Percentiles rank a stretch among this genome's conserved stretches.
These are phyloP conservation scores for Fonsecaea multimorphosa DNA, from an alignment of 2,329 filamentous ascomycete species.

Conservation along the genomic window DNA sequence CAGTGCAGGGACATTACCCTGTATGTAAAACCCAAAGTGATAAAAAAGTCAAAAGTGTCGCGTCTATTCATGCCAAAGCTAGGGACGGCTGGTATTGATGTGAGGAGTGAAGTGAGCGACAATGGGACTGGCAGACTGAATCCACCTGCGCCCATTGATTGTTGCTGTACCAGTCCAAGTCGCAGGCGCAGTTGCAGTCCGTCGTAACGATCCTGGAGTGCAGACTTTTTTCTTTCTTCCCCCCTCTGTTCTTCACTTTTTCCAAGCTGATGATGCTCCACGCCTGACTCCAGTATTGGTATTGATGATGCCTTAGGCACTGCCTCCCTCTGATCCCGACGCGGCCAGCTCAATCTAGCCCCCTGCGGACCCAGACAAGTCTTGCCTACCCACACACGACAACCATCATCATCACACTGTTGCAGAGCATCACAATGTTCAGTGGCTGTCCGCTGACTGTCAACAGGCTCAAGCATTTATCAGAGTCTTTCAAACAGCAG, in stretches of 20 bases:
- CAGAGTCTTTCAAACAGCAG: background rate
- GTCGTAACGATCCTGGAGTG: background rate
- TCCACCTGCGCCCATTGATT: slow-evolving; percentile 28
- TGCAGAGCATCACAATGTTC: slow-evolving; percentile 29
- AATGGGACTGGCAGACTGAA: slow-evolving; percentile 15
- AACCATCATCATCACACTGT: slow-evolving; percentile 33
- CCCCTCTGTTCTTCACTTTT: background rate
- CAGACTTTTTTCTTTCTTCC: slow-evolving; percentile 10
- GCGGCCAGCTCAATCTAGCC: background rate
- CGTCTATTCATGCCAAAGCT: slow-evolving; percentile 35
- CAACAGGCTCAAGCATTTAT: slow-evolving; percentile 22
- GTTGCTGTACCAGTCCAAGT: slow-evolving; percentile 12
- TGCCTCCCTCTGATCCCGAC: background rate
- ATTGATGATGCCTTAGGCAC: slow-evolving; percentile 2
- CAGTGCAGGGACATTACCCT: slow-evolving; percentile 35
- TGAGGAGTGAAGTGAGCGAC: slow-evolving; percentile 28
- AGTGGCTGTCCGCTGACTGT: slow-evolving; percentile 16
- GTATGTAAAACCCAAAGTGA: slow-evolving; percentile 35
- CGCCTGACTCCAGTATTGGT: background rate
- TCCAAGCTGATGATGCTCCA: slow-evolving; percentile 4
- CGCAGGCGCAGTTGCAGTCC: slow-evolving; percentile 11
- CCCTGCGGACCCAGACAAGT: slow-evolving; percentile 6
- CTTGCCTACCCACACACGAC: slow-evolving; percentile 11
- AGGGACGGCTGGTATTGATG: slow-evolving; percentile 16
- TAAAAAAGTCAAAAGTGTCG: slow-evolving; percentile 34